A percentile compares a stretch with the other conserved stretches of the same genome.
Evolutionary conservation across 768 basidiomycete genomes (phyloP).

Genomic region (Lactarius pseudohatsudake): DNA sequence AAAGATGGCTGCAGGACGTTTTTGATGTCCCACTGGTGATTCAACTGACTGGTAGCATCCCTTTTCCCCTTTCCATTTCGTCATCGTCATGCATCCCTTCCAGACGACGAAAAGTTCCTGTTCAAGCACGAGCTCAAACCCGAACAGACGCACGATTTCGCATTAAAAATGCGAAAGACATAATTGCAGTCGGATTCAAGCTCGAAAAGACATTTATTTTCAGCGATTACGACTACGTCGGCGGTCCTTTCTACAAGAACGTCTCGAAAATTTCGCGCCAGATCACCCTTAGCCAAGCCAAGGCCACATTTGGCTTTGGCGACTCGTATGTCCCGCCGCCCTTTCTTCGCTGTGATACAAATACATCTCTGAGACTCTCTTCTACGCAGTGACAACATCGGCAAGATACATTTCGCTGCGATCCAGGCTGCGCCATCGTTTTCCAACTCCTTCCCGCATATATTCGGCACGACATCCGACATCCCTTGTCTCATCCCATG

Average conservation of each 20-base stretch:
- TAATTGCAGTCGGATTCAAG: conserved; percentile 95
- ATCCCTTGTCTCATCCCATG: conserved; percentile 95
- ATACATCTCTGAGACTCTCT: not conserved
- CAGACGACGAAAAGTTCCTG: conserved; percentile 98
- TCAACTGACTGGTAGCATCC: conserved; percentile 79
- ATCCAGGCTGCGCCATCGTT: conserved; percentile 97
- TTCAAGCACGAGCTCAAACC: conserved; percentile 94
- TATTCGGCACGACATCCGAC: conserved; percentile 79
- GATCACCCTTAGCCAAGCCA: conserved; percentile 91
- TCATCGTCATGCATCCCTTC: not conserved
- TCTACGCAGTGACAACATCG: conserved; percentile 84
- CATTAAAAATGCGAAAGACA: conserved; percentile 90
- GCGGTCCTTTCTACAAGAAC: conserved; percentile 92
- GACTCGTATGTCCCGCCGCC: conserved; percentile 70
- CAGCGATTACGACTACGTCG: conserved; percentile 86
- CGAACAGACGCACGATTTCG: conserved; percentile 82
- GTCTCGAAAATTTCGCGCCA: conserved; percentile 89
- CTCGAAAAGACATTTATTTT: conserved; percentile 95
- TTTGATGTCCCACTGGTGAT: conserved; percentile 94
- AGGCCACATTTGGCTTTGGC: conserved; percentile 93
- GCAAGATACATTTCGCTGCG: conserved; percentile 94
- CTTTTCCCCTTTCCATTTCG: not conserved
- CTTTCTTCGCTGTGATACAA: not conserved
- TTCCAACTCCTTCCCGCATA: conserved; percentile 98
- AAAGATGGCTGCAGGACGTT: conserved; percentile 94